phyloP scores from a whole-genome alignment of 2,329 filamentous ascomycete species.

The Aureobasidium vineae region DNA sequence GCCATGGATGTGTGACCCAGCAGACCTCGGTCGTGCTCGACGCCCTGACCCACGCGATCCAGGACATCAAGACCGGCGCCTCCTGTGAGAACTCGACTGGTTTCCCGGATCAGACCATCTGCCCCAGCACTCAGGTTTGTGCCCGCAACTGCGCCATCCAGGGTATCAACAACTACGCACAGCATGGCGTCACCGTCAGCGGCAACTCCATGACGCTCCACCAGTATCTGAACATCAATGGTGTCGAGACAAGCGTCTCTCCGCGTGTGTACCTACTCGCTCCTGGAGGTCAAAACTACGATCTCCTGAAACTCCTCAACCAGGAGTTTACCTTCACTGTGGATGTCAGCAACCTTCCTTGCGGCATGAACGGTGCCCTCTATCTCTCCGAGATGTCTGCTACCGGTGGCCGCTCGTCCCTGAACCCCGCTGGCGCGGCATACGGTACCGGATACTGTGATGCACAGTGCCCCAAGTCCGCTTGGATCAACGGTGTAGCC shows the following conservation, averaged over 20 bases:
- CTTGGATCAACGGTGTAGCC: slow-evolving; percentile 36
- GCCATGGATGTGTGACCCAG: slow-evolving; percentile 49
- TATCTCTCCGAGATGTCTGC: slow-evolving; percentile 64
- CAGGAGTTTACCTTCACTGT: slow-evolving; percentile 72
- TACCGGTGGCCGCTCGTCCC: slow-evolving; percentile 55
- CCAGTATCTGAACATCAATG: slow-evolving; percentile 42
- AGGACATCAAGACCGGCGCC: slow-evolving; percentile 39
- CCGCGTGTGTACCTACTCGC: slow-evolving; percentile 65
- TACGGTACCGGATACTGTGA: slow-evolving; percentile 60
- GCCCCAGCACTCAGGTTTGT: slow-evolving; percentile 51
- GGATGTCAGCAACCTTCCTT: slow-evolving; percentile 65
- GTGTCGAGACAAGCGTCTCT: slow-evolving; percentile 39
- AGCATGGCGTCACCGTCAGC: slow-evolving; percentile 54
- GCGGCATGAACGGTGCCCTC: slow-evolving; percentile 69
- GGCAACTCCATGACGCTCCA: slow-evolving; percentile 52
- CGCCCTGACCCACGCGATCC: slow-evolving; percentile 48
- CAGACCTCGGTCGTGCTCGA: slow-evolving; percentile 54
- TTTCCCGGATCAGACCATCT: slow-evolving; percentile 45
- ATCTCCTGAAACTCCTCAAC: slow-evolving; percentile 63
- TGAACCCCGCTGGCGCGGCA: slow-evolving; percentile 53
- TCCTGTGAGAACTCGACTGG: slow-evolving; percentile 40
- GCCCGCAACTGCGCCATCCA: slow-evolving; percentile 58
- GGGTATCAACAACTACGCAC: slow-evolving; percentile 53
- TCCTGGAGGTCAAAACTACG: slow-evolving; percentile 57
- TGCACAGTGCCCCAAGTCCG: slow-evolving; percentile 42